phyloP scores from a whole-genome alignment of 352 stramenopile genomes.

The Phytophthora hybrid region DNA sequence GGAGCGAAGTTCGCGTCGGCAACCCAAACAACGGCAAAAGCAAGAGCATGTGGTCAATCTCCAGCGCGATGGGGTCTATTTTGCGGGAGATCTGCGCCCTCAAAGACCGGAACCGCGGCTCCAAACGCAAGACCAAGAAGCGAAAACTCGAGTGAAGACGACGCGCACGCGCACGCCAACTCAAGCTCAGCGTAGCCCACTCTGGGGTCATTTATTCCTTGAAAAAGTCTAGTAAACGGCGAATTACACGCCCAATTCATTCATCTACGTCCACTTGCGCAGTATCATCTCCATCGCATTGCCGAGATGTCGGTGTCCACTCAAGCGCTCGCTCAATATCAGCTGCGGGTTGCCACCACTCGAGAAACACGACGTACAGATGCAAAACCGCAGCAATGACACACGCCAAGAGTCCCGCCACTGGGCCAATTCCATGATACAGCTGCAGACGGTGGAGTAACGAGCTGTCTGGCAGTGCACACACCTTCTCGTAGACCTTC shows the following conservation, averaged over 20 bases:
- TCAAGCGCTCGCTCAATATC: slow-evolving; percentile 74
- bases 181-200: background rate
- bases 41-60: slow-evolving; percentile 45
- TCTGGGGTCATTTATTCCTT: background rate
- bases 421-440: slow-evolving; percentile 69
- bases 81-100: slow-evolving; percentile 27
- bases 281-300: slow-evolving; percentile 14
- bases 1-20: slow-evolving; percentile 1
- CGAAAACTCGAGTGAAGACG: background rate
- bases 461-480: slow-evolving; percentile 50
- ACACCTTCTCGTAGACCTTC: slow-evolving; percentile 76
- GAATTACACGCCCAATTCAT: background rate
- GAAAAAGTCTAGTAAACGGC: slow-evolving; percentile 1
- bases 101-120: slow-evolving; percentile 13
- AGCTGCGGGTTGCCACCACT: slow-evolving; percentile 60
- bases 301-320: slow-evolving; percentile 36
- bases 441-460: slow-evolving; percentile 69
- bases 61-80: background rate
- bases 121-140: background rate
- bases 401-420: slow-evolving; percentile 70
- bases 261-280: slow-evolving; percentile 3
- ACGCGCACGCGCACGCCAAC: background rate
- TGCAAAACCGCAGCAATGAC: slow-evolving; percentile 71
- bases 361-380: slow-evolving; percentile 65
- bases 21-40: slow-evolving; percentile 28